Base-by-base conservation (phyloP, 2,329 filamentous ascomycete genomes). In the Sphaerulina vaccinii region DNA sequence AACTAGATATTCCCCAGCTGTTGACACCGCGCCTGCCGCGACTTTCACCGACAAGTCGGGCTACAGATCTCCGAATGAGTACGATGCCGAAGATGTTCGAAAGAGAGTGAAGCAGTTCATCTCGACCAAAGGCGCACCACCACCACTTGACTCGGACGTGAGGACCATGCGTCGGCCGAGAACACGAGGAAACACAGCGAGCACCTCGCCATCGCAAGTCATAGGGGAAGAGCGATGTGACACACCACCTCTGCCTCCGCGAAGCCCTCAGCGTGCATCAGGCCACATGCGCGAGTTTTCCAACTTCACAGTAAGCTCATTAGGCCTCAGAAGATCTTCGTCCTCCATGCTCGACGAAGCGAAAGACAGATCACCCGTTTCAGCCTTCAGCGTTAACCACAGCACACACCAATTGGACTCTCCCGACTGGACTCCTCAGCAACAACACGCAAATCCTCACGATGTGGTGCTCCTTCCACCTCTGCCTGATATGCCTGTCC, bases 61-160 rank as follows among this genome's bases (percentile, higher is more conserved):
- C 1, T 54, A 47, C 36, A 47, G 33, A 36, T 54, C 52, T 22
- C 42, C 47, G 32, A 47, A 44, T n/a, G 52, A 54, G 16, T 50
- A 47, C 22, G 52, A 54, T 32, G 46, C 52, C 7, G 51, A 56
- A 33, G 47, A 50, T 18, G 57, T 48, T 10, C 52, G 56, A 38
- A 47, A 52, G 21, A 45, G 56, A 43, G 56, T 59, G 9, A 45
- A 55, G 23, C 51, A 58, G 19, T 61, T 61, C 56, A 61, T 59
- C 22, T 56, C 54, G 5, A 57, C 51, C 32, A 57, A 57, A 33
- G 58, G 58, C n/a, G 58, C 58, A 1, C 51, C 55, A 29, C 58
- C 58, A 13, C 58, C 58, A 5, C 48, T 61, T 10, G 52, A 59
- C 22, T 53, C 51, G 13, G 37, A 36, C 45, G 53, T 55, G 39